Evolutionary conservation across 768 basidiomycete species (phyloP).

Genomic region (Boletus fagicola): DNA sequence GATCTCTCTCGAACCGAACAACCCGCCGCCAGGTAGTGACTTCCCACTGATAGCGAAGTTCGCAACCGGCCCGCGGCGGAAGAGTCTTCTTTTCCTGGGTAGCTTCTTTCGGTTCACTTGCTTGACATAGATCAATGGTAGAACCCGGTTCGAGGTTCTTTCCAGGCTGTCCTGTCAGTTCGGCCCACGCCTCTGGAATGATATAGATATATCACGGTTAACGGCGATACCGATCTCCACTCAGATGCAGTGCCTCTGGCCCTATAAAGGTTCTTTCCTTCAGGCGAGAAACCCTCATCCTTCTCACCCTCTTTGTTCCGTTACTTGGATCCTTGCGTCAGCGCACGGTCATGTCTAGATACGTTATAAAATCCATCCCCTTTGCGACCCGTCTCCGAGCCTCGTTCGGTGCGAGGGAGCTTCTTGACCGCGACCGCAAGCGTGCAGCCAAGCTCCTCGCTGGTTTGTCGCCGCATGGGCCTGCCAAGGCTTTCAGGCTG

Average conservation of each 20-base stretch:
- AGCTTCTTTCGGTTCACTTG: not conserved
- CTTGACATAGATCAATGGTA: not conserved
- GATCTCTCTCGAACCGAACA: not conserved
- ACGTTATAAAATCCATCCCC: constrained; percentile 39
- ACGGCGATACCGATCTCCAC: not conserved
- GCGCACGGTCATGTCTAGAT: constrained; percentile 36
- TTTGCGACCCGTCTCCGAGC: constrained; percentile 45
- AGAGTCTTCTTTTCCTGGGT: not conserved
- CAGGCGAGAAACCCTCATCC: not conserved
- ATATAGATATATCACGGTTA: not conserved
- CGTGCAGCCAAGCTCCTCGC: constrained; percentile 56
- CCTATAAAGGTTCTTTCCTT: constrained; percentile 18
- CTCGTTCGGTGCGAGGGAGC: constrained; percentile 41
- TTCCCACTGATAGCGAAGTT: not conserved
- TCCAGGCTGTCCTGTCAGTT: not conserved
- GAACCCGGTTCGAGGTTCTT: not conserved
- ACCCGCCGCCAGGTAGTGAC: not conserved
- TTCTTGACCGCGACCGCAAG: constrained; percentile 52
- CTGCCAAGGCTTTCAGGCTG: constrained; percentile 32
- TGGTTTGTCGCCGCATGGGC: constrained; percentile 55
- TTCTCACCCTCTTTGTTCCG: not conserved
- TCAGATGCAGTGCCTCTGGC: not conserved
- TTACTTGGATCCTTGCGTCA: not conserved
- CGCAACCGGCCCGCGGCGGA: not conserved
- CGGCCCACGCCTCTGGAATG: not conserved